A percentile compares a stretch with the other conserved stretches of the same genome.
phyloP scores from a whole-genome alignment of 163 green algal species.

The Picocystis sp. region DNA sequence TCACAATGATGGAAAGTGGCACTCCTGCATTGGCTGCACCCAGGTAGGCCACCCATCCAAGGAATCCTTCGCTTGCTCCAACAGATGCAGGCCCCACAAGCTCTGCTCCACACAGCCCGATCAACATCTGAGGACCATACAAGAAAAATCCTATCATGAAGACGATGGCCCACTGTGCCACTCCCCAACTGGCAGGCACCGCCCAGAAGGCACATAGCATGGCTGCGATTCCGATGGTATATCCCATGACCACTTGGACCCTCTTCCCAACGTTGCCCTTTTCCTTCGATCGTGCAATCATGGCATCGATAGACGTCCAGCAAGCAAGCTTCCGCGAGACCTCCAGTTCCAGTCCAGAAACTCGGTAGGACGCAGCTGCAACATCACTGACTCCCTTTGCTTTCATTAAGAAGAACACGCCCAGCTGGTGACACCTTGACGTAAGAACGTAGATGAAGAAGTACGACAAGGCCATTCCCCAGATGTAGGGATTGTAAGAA shows the following conservation, averaged over 20 bases:
- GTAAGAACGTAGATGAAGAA: slow-evolving; percentile 96
- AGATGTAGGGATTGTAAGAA: slow-evolving; percentile 83
- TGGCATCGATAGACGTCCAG: slow-evolving; percentile 45
- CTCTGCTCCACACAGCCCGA: slow-evolving; percentile 83
- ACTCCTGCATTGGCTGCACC: slow-evolving; percentile 67
- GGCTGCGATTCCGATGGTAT: slow-evolving; percentile 70
- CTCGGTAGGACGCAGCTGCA: slow-evolving; percentile 23
- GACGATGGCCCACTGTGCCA: slow-evolving; percentile 69
- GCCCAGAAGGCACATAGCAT: slow-evolving; percentile 57
- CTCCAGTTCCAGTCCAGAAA: slow-evolving; percentile 59
- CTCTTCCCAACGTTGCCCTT: slow-evolving; percentile 59
- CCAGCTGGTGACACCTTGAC: slow-evolving; percentile 68
- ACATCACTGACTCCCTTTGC: slow-evolving; percentile 71
- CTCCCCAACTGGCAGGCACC: slow-evolving; percentile 35
- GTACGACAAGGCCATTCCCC: slow-evolving; percentile 90
- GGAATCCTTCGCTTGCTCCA: slow-evolving; percentile 83
- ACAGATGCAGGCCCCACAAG: slow-evolving; percentile 78
- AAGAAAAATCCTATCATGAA: slow-evolving; percentile 94
- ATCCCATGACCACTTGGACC: slow-evolving; percentile 68
- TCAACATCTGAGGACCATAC: slow-evolving; percentile 79
- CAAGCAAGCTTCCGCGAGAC: slow-evolving; percentile 55
- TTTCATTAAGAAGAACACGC: slow-evolving; percentile 61
- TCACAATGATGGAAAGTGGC: slow-evolving; percentile 78
- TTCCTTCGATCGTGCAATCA: slow-evolving; percentile 33
- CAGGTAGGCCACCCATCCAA: slow-evolving; percentile 93